These are phyloP conservation scores for Macaranga tanarius DNA, from an alignment of 441 rosid species.

Conservation along the genomic window DNA sequence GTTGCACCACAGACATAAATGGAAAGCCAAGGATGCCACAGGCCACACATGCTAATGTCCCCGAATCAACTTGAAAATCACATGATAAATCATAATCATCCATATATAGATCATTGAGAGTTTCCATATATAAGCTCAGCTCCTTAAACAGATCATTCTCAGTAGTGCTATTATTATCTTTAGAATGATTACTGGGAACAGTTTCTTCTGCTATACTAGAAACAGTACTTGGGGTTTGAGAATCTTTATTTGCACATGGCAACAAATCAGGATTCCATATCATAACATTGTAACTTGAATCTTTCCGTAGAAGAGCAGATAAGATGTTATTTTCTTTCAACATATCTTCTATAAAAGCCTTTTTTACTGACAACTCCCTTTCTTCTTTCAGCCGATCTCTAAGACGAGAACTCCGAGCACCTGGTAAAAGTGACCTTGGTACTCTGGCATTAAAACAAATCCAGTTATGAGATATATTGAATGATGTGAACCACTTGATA, in stretches of 20 bases:
- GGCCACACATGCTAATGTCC: conserved; percentile 85
- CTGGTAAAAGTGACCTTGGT: conserved; percentile 90
- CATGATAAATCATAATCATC: conserved; percentile 62
- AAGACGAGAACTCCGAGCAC: conserved; percentile 92
- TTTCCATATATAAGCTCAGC: conserved; percentile 86
- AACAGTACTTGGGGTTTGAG: conserved; percentile 38
- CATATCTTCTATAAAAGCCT: conserved; percentile 88
- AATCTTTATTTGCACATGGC: conserved; percentile 53
- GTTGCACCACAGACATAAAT: conserved; percentile 90
- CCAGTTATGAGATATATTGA: conserved; percentile 25
- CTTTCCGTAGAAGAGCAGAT: conserved; percentile 55
- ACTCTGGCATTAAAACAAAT: conserved; percentile 58
- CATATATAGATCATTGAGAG: conserved; percentile 59
- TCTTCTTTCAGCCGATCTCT: conserved; percentile 93
- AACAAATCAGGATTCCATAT: conserved; percentile 88
- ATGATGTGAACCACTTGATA: neutral
- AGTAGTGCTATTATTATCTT: conserved; percentile 30
- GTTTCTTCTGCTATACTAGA: conserved; percentile 39
- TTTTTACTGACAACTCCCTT: conserved; percentile 85
- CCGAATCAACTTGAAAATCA: conserved; percentile 95
- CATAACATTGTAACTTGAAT: conserved; percentile 47
- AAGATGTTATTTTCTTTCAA: conserved; percentile 63
- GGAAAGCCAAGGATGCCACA: conserved; percentile 99
- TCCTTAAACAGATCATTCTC: conserved; percentile 63
- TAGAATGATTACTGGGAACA: conserved; percentile 39